phyloP scores from a whole-genome alignment of 345 rosid genomes.

The Salix caprea region DNA sequence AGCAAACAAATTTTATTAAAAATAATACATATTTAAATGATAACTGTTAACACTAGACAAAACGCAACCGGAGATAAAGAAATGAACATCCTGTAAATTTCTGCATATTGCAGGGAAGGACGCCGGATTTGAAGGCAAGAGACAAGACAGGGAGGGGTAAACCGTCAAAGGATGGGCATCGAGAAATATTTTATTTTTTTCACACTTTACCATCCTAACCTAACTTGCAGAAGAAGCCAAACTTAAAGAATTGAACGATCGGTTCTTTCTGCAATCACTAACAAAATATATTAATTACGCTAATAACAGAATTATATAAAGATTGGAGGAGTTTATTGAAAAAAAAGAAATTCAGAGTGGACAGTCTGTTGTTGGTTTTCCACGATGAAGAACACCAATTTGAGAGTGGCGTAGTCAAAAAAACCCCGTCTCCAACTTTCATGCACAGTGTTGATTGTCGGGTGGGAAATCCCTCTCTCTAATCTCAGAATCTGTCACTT shows the following conservation, averaged over 20 bases:
- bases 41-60: no score
- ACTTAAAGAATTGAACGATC: neutral
- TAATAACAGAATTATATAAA: neutral
- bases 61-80: no score
- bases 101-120: slow-evolving; percentile 17
- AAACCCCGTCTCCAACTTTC: slow-evolving; percentile 35
- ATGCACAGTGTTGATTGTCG: slow-evolving; percentile 56
- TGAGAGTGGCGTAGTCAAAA: slow-evolving; percentile 38
- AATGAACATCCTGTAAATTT: neutral
- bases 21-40: no score
- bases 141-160: neutral
- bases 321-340: neutral
- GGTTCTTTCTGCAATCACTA: neutral
- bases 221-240: slow-evolving; percentile 33
- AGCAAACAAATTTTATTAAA: no score
- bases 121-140: slow-evolving; percentile 43
- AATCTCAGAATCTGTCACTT: slow-evolving; percentile 8
- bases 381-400: neutral
- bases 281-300: no score
- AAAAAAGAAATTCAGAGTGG: neutral
- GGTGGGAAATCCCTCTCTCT: slow-evolving; percentile 32
- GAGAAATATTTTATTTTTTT: neutral
- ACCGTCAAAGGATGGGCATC: slow-evolving; percentile 1
- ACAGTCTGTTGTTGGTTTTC: neutral
- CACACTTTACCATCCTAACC: neutral